Evolutionary conservation across 2,329 filamentous ascomycete genomes (phyloP), one percentile per base, ranked within the genome.

Genomic region (Alternaria dauci): DNA sequence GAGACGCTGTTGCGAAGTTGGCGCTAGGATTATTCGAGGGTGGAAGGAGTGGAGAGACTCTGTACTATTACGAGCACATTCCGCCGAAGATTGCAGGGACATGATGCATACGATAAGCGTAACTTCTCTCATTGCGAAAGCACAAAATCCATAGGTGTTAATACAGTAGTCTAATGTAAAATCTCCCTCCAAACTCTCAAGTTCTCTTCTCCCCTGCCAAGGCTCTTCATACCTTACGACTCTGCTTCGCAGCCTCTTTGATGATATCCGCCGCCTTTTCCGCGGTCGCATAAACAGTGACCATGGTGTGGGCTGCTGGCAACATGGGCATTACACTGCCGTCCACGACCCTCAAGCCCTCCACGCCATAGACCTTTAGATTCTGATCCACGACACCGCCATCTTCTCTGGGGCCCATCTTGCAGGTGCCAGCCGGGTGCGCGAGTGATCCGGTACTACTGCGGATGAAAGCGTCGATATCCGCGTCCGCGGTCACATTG

Each of bases 371-470:
- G 5, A 76, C 73, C 43, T 53, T 69, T 25, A 76, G 52, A 14
- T 65, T 42, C 4, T 36, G 53, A 43, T 73, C 68, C 0, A 76
- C 74, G 4, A 76, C 72, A 46, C 72, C 74, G 3, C 74, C 74
- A 4, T 66, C 41, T 7, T 73, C 67, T 8, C 55, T 63, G 8
- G 70, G 63, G 16, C 72, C 65, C 70, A 76, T 71, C 50, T 70
- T 68, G 28, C 65, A 66, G 3, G 57, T 71, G 8, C 74, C 73
- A 8, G 66, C 65, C 9, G 73, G 71, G 47, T 76, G 74, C 42
- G 46, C 72, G n/a, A 71, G 12, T 16, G 69, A 70, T 11, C 59
- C 48, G 28, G 56, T 65, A 48, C 48, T 44, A 23, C 51, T 55
- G 52, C 50, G 66, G 26, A 74, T 58, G 32, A 47, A 68, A 11